phyloP scores from a whole-genome alignment of 805 yeast genomes.

The Candida adriatica region DNA sequence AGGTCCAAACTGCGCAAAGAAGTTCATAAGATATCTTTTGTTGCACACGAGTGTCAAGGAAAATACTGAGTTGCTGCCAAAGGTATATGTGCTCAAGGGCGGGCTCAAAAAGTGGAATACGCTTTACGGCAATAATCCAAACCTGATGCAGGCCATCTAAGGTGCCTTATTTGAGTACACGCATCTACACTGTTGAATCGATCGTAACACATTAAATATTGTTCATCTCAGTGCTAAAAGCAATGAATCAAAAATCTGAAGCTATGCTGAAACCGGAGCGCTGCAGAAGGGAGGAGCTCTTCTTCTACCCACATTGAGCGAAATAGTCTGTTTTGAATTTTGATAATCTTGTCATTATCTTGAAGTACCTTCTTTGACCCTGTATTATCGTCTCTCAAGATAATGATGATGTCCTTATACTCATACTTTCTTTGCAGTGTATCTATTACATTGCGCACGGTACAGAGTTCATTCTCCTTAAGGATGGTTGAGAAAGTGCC shows the following conservation, averaged over 20 bases:
- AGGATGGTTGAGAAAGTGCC: slow-evolving; percentile 8
- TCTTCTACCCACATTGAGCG: slow-evolving; percentile 15
- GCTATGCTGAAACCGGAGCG: slow-evolving; percentile 6
- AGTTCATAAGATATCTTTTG: slow-evolving; percentile 7
- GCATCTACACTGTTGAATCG: too few species aligned
- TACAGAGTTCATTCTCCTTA: slow-evolving; percentile 9
- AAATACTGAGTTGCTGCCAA: slow-evolving; percentile 4
- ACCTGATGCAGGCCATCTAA: slow-evolving; percentile 7
- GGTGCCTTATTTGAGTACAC: background rate
- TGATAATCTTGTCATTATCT: slow-evolving; percentile 9
- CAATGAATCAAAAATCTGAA: slow-evolving; percentile 14
- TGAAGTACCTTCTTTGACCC: slow-evolving; percentile 6
- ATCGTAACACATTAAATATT: background rate
- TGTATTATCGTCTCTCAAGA: slow-evolving; percentile 7
- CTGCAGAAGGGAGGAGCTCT: slow-evolving; percentile 11
- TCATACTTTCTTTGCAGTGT: slow-evolving; percentile 7
- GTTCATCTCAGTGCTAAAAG: slow-evolving; percentile 1
- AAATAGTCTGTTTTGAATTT: slow-evolving; percentile 12
- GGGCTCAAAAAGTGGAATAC: slow-evolving; percentile 20
- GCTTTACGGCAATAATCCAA: slow-evolving; percentile 11
- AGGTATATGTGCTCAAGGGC: slow-evolving; percentile 16
- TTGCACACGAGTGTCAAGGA: slow-evolving; percentile 3
- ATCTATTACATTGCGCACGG: slow-evolving; percentile 8
- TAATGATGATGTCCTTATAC: slow-evolving; percentile 6
- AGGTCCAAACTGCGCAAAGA: slow-evolving; percentile 15